phyloP scores from a whole-genome alignment of 495 filamentous ascomycete species.

The Penicillium lividum region DNA sequence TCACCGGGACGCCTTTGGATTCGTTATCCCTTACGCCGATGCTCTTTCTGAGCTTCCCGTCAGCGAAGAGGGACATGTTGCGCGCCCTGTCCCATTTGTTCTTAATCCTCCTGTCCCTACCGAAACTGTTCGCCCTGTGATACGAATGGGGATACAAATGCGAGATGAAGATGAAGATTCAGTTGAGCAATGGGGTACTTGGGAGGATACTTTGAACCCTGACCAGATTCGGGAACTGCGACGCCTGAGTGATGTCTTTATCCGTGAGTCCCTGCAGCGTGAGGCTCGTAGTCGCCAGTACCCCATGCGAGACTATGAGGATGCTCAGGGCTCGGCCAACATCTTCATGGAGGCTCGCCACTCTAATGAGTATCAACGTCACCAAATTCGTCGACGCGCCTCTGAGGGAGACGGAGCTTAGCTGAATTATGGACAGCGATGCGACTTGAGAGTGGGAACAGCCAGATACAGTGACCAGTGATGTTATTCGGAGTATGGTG shows the following conservation, averaged over 20 bases:
- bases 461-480: background rate
- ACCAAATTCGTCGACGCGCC: constrained; percentile 14
- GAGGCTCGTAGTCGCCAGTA: background rate
- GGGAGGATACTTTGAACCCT: background rate
- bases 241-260: background rate
- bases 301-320: constrained; percentile 3
- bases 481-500: background rate
- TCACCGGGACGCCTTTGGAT: background rate
- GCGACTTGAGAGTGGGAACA: background rate
- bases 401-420: background rate
- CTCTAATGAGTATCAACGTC: constrained; percentile 23
- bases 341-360: constrained; percentile 27
- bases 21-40: background rate
- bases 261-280: background rate
- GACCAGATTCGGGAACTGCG: background rate
- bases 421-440: background rate
- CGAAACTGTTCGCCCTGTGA: background rate
- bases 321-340: constrained; percentile 4
- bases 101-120: background rate
- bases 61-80: background rate
- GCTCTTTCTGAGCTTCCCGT: background rate
- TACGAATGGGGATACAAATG: background rate
- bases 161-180: background rate
- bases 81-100: background rate
- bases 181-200: background rate